Evolutionary conservation across 2,329 filamentous ascomycete genomes (phyloP).

Genomic region (Fusarium begoniae): DNA sequence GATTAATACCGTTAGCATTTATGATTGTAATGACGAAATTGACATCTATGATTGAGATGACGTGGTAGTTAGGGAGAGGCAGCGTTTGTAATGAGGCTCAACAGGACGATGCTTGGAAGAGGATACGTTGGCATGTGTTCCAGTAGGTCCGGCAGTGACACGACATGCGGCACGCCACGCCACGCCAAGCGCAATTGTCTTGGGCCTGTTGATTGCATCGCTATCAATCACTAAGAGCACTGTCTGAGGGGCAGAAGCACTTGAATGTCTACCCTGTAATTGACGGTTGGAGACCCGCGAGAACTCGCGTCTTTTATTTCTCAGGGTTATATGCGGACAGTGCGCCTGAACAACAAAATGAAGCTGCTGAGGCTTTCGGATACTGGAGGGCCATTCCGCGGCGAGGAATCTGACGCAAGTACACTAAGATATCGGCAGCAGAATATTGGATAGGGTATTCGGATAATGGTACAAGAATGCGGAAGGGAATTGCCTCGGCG

Average conservation of each 20-base stretch:
- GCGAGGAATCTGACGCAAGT: accelerated
- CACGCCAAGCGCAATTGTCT: neutral
- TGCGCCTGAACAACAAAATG: too few species aligned
- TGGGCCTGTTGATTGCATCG: too few species aligned
- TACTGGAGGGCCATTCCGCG: neutral
- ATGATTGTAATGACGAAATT: neutral
- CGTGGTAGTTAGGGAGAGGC: neutral
- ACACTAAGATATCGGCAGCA: accelerated
- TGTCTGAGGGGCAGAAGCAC: neutral
- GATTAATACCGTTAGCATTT: neutral
- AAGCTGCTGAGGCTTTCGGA: neutral
- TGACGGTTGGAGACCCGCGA: accelerated
- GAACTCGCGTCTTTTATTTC: neutral
- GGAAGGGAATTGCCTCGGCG: neutral
- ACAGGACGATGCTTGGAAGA: neutral
- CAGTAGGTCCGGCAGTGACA: neutral
- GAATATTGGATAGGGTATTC: accelerated
- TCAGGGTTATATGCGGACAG: too few species aligned
- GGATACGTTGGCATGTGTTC: neutral
- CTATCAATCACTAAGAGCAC: accelerated
- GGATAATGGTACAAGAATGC: neutral
- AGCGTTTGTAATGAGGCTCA: neutral
- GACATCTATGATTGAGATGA: neutral
- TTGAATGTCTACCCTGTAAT: accelerated
- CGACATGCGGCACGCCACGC: neutral